phyloP scores from a whole-genome alignment of 139 green algal species.

The Monoraphidium neglectum region DNA sequence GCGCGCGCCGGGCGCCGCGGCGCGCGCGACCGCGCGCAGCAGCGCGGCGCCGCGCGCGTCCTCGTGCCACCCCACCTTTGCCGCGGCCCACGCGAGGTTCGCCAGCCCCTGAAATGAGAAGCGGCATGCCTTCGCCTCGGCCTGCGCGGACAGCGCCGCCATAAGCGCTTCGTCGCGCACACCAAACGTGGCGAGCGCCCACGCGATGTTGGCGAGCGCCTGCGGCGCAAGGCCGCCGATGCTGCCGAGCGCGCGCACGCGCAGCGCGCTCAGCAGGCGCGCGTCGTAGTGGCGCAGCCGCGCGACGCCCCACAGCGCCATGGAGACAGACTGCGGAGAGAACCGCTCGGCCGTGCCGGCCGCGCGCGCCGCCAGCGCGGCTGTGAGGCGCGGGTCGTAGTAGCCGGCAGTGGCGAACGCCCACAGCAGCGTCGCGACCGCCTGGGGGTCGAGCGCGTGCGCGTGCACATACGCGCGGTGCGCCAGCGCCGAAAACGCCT shows the following conservation, averaged over 20 bases:
- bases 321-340: background rate
- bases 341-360: slow-evolving; percentile 22
- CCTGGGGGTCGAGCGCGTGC: slow-evolving; percentile 3
- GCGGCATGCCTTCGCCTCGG: background rate
- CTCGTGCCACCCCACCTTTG: background rate
- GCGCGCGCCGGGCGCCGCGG: background rate
- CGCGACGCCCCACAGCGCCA: slow-evolving; percentile 12
- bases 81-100: slow-evolving; percentile 21
- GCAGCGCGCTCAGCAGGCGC: slow-evolving; percentile 20
- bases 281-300: slow-evolving; percentile 22
- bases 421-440: slow-evolving; percentile 26
- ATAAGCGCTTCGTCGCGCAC: slow-evolving; percentile 2
- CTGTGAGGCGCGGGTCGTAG: slow-evolving; percentile 9
- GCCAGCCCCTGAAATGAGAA: slow-evolving; percentile 27
- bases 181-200: slow-evolving; percentile 19
- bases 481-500: background rate
- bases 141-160: slow-evolving; percentile 2
- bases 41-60: background rate
- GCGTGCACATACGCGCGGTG: background rate
- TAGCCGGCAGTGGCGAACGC: slow-evolving; percentile 5
- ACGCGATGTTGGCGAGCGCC: slow-evolving; percentile 28
- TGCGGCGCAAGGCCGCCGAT: slow-evolving; percentile 15
- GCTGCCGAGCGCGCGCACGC: slow-evolving; percentile 9
- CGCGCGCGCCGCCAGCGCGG: slow-evolving; percentile 8
- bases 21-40: background rate